Conservation (phyloP, 306 rosid species). For the Trifolium fragiferum region DNA sequence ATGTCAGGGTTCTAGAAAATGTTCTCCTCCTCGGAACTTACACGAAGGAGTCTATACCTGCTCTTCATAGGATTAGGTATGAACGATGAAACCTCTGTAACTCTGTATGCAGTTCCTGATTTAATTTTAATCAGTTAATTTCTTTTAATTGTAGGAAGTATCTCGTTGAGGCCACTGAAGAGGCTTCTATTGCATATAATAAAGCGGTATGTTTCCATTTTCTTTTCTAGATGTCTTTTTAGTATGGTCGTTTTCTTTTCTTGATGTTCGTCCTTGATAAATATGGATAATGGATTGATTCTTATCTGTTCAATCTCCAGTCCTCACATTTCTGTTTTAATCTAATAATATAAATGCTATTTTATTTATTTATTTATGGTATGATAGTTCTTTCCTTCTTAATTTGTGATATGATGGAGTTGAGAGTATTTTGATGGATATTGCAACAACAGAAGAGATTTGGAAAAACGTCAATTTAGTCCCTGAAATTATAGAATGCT, state of each 20-base stretch:
- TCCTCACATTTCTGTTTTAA: no score
- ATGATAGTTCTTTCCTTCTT: no score
- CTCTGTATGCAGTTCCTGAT: constrained; percentile 19
- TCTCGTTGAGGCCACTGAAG: constrained; percentile 90
- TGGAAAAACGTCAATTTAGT: background rate
- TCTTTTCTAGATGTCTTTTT: background rate
- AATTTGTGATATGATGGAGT: no score
- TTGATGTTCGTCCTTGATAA: background rate
- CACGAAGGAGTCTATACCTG: constrained; percentile 80
- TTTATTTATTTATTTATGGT: no score
- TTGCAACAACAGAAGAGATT: background rate
- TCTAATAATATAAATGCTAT: no score
- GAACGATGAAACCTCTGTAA: constrained; percentile 9
- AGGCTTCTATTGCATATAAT: constrained; percentile 82
- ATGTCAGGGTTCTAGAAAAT: constrained; percentile 78
- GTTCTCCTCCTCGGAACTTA: constrained; percentile 77
- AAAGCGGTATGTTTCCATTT: constrained; percentile 72
- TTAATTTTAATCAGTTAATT: constrained; percentile 7
- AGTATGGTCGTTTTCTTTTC: constrained; percentile 2
- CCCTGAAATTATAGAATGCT: background rate
- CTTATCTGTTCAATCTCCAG: background rate
- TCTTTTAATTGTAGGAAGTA: constrained; percentile 62
- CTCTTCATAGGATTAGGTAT: constrained; percentile 89
- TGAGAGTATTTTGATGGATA: background rate
- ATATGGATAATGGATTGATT: constrained; percentile 3